Evolutionary conservation across 2,329 filamentous ascomycete species (phyloP).

Genomic region (Fusarium sp.): DNA sequence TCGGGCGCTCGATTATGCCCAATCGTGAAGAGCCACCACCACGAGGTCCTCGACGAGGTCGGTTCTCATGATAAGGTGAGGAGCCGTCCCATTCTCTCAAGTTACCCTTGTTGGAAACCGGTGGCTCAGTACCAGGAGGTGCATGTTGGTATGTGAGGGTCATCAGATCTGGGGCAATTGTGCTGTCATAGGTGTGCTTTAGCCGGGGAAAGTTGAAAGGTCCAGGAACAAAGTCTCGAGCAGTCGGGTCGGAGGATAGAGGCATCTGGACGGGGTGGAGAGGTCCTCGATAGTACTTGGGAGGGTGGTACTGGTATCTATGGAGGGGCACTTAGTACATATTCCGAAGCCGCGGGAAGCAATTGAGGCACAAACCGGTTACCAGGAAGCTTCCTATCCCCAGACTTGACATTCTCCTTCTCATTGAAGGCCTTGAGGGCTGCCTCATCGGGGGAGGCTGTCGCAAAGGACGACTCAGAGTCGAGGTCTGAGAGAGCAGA

Average conservation of each 20-base stretch:
- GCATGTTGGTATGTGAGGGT: constrained; percentile 88
- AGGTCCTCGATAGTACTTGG: constrained; percentile 93
- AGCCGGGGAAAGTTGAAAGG: constrained; percentile 90
- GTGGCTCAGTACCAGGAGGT: constrained; percentile 75
- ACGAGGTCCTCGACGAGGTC: constrained; percentile 84
- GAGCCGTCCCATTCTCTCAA: constrained; percentile 88
- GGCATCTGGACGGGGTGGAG: constrained; percentile 93
- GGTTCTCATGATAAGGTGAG: constrained; percentile 94
- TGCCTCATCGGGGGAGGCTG: constrained; percentile 53
- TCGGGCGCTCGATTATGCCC: constrained; percentile 75
- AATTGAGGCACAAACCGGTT: constrained; percentile 53
- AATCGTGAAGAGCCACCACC: constrained; percentile 74
- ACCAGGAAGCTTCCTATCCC: constrained; percentile 56
- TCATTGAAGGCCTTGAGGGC: constrained; percentile 54
- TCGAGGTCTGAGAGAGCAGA: constrained; percentile 61
- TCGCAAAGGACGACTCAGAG: constrained; percentile 58
- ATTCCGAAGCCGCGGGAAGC: not conserved
- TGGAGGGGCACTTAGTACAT: constrained; percentile 16
- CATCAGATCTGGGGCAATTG: constrained; percentile 87
- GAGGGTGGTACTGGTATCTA: constrained; percentile 94
- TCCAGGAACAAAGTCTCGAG: constrained; percentile 88
- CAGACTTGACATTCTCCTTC: constrained; percentile 48
- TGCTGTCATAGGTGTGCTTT: constrained; percentile 89
- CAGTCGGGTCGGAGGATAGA: constrained; percentile 85
- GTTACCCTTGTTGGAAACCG: constrained; percentile 66